These are phyloP conservation scores for Globisporangium sylvaticum DNA, from an alignment of 352 stramenopile species.

Conservation along the genomic window DNA sequence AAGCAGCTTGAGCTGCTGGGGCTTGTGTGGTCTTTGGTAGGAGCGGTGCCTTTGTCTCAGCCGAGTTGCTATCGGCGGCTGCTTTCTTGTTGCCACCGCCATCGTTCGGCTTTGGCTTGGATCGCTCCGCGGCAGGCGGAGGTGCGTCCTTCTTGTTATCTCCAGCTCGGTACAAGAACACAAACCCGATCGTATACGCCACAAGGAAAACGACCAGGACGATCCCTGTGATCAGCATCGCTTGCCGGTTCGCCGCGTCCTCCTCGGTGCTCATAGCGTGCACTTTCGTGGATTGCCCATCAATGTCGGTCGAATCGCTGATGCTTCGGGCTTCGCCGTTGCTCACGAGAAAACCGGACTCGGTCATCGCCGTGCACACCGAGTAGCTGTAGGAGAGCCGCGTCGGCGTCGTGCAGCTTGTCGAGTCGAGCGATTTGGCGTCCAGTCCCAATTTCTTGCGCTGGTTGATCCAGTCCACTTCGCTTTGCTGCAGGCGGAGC, in stretches of 20 bases:
- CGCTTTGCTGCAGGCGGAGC: not conserved
- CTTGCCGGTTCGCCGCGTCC: slow-evolving; percentile 6
- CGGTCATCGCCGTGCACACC: not conserved
- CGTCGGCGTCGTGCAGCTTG: not conserved
- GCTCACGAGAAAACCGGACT: not conserved
- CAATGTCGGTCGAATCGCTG: not conserved
- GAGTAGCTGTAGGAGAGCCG: not conserved
- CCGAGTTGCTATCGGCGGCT: not conserved
- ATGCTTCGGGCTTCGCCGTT: not conserved
- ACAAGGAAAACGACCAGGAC: not conserved
- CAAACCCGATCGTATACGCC: not conserved
- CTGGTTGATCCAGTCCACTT: slow-evolving; percentile 6
- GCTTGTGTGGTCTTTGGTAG: not conserved
- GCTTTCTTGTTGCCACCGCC: not conserved
- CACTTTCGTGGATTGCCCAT: not conserved
- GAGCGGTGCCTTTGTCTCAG: not conserved
- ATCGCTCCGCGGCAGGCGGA: not conserved
- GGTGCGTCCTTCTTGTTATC: not conserved
- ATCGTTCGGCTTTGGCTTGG: not conserved
- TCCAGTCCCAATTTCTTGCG: not conserved
- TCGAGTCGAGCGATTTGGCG: not conserved
- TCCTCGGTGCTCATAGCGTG: not conserved
- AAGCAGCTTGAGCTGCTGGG: not conserved
- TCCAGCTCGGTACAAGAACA: slow-evolving; percentile 9
- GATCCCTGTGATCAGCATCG: slow-evolving; percentile 8